Evolutionary conservation across 257 asterid species (phyloP), one percentile per base, ranked within the genome.

Genomic region (Leptodermis oblonga): DNA sequence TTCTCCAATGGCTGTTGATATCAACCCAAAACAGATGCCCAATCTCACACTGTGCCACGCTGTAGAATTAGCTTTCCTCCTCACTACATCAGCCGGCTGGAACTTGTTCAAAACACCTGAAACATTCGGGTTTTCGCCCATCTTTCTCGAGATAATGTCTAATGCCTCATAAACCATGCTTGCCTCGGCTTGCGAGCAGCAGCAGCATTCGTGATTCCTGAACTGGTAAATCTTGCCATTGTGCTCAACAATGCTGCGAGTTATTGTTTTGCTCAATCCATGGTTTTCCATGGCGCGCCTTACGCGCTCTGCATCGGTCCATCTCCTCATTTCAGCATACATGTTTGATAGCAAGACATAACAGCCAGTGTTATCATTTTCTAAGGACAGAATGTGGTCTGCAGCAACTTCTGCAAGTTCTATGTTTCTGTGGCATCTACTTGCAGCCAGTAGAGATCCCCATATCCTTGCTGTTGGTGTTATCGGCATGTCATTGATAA

Each of bases 401-500:
- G 87, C 82, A 18, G 87, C 87, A 53, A 86, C 28, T 79, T 85
- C 92, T 68, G 93, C 96, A 15, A 89, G 25, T 52, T 81, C 79
- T 22, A 86, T 71, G 73, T 81, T 79, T 65, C 78, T 72, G 51
- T 89, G 90, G 46, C 80, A 81, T 51, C 94, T 79, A 68, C 88
- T 70, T 3, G 92, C 96, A 55, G 83, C 69, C 56, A 86, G 53
- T 49, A 89, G 82, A 60, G 94, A 86, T 36, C 96, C 91, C 91
- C 91, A 89, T 66, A 86, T 82, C 68, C 94, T 81, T 14, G 79
- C 71, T 41, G 88, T 85, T 37, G 93, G 91, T 4, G 18, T 58
- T 28, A 83, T 25, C 0, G 91, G 90, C 92, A 89, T 83, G 66
- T 78, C 82, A 49, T 85, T 86, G 53, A 87, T 80, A 37, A 82